A percentile compares a stretch with the other conserved stretches of the same genome.
Conservation (phyloP, 2,329 filamentous ascomycete genomes). For the Teratosphaeria zuluensis region DNA sequence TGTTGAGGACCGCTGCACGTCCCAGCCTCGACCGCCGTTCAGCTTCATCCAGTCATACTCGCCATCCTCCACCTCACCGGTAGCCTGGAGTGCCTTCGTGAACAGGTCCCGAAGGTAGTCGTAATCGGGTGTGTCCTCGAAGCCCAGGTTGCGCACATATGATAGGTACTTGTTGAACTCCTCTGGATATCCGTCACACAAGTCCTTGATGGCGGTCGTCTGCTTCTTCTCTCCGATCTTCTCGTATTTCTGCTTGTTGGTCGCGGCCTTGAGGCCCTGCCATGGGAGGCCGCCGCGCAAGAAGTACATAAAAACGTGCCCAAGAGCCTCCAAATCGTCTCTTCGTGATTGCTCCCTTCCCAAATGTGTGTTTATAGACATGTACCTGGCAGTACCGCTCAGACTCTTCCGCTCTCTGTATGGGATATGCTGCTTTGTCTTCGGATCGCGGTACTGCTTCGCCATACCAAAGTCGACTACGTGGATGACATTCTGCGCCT, state of each 20-base stretch:
- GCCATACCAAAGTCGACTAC: conserved; percentile 99
- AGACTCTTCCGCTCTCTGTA: conserved; percentile 95
- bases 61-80: conserved; percentile 89
- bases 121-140: conserved; percentile 97
- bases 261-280: conserved; percentile 57
- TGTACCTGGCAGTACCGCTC: conserved; percentile 93
- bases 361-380: conserved; percentile 99
- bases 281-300: conserved; percentile 56
- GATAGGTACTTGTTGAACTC: conserved; percentile 97
- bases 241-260: conserved; percentile 95
- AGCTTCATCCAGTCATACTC: conserved; percentile 99
- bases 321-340: conserved; percentile 84
- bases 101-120: conserved; percentile 95
- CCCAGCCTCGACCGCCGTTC: conserved; percentile 87
- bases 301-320: conserved; percentile 64
- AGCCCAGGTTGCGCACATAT: conserved; percentile 94
- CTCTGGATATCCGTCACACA: conserved; percentile 93
- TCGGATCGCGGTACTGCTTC: conserved; percentile 97
- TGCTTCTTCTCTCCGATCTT: conserved; percentile 99
- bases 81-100: conserved; percentile 89
- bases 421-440: conserved; percentile 97
- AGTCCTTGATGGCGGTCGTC: conserved; percentile 90
- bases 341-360: conserved; percentile 91
- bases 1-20: conserved; percentile 58
- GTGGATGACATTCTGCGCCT: conserved; percentile 95